These are phyloP conservation scores for Ophiocordyceps camponoti-saundersi DNA, from an alignment of 2,329 filamentous ascomycete species.

Conservation along the genomic window DNA sequence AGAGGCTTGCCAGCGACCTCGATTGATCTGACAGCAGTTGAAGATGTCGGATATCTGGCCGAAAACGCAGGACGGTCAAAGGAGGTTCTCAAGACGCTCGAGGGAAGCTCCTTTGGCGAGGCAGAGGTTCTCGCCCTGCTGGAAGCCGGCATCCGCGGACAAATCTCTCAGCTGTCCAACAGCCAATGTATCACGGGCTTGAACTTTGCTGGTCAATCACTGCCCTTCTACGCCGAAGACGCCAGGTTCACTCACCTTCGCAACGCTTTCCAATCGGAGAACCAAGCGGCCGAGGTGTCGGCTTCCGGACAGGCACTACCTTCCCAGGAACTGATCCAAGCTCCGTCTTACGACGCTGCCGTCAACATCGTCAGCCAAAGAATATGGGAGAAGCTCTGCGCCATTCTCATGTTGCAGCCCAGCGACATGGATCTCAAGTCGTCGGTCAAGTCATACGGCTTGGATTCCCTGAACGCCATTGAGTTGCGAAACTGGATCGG, in stretches of 20 bases:
- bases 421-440: conserved; percentile 7
- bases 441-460: conserved; percentile 11
- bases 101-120: conserved; percentile 30
- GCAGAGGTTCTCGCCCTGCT: conserved; percentile 37
- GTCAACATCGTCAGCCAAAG: conserved; percentile 8
- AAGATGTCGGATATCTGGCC: conserved; percentile 31
- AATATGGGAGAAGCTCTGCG: conserved; percentile 15
- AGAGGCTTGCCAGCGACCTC: conserved; percentile 25
- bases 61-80: conserved; percentile 24
- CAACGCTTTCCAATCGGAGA: conserved; percentile 15
- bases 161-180: conserved; percentile 22
- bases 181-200: conserved; percentile 37
- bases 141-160: conserved; percentile 29
- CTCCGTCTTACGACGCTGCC: conserved; percentile 6
- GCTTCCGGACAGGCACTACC: conserved; percentile 4
- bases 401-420: conserved; percentile 13
- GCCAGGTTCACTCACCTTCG: conserved; percentile 35
- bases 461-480: conserved; percentile 31
- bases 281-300: conserved; percentile 1
- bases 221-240: conserved; percentile 36
- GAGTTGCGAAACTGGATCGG: conserved; percentile 34
- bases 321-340: conserved; percentile 5
- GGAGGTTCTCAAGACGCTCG: conserved; percentile 30
- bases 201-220: conserved; percentile 24
- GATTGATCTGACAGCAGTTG: conserved; percentile 35